Percentiles rank a stretch among this genome's conserved stretches.
Conservation (phyloP, 768 basidiomycete genomes). For the Boletus reticuloceps region DNA sequence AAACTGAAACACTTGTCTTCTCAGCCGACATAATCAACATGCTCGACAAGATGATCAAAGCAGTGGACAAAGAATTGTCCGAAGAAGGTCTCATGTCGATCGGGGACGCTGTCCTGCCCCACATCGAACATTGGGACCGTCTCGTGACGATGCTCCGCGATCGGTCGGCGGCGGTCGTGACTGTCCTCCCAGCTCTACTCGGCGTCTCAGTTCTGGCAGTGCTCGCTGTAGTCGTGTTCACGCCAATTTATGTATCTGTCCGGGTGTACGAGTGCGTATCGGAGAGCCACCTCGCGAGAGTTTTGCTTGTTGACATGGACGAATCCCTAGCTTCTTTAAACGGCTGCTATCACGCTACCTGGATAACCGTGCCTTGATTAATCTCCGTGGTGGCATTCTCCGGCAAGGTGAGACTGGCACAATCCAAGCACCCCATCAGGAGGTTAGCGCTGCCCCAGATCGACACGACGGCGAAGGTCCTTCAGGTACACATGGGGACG, state of each 20-base stretch:
- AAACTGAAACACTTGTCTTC: background rate
- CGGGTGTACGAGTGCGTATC: constrained; percentile 10
- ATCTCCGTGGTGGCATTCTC: background rate
- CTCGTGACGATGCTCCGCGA: constrained; percentile 6
- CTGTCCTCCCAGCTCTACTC: constrained; percentile 12
- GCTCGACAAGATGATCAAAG: constrained; percentile 21
- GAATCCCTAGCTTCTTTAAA: background rate
- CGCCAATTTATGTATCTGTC: constrained; percentile 10
- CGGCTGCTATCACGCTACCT: background rate
- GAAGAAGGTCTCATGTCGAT: constrained; percentile 17
- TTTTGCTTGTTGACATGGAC: background rate
- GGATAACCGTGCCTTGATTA: constrained; percentile 5
- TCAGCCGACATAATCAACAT: constrained; percentile 14
- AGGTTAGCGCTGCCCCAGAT: background rate
- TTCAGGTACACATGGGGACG: background rate
- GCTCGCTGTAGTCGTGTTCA: constrained; percentile 2
- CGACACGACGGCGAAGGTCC: background rate
- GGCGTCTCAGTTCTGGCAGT: constrained; percentile 20
- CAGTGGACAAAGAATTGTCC: constrained; percentile 14
- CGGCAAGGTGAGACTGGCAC: too few relatives aligned
- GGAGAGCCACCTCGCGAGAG: too few relatives aligned
- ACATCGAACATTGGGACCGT: constrained; percentile 20
- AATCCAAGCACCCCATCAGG: background rate
- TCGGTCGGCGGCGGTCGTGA: background rate
- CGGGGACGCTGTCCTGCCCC: constrained; percentile 17